Evolutionary conservation across 805 yeast species (phyloP).

Genomic region (Wickerhamomyces rabaulensis): DNA sequence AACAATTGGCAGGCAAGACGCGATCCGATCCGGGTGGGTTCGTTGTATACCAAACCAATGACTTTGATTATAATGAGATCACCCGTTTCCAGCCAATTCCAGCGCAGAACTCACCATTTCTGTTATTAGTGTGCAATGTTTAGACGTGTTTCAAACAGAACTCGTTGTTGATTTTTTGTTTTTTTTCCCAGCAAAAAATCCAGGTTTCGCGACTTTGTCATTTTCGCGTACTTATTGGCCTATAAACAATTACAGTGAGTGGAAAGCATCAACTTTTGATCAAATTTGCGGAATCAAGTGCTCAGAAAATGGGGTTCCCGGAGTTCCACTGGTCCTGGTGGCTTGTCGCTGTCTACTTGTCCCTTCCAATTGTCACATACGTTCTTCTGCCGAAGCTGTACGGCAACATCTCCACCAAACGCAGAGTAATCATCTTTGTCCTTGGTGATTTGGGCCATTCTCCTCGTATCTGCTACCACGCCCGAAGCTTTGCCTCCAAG

Average conservation of each 20-base stretch:
- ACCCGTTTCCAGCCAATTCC: not conserved
- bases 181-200: not conserved
- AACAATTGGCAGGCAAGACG: too few relatives aligned
- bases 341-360: conserved; percentile 40
- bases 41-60: not conserved
- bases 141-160: not conserved
- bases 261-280: not conserved
- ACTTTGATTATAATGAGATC: not conserved
- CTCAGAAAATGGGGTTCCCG: not conserved
- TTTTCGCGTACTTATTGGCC: too few relatives aligned
- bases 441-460: conserved; percentile 94
- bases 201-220: not conserved
- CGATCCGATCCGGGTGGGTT: not conserved
- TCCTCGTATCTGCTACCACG: conserved; percentile 92
- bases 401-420: conserved; percentile 33
- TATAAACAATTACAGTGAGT: too few relatives aligned
- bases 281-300: not conserved
- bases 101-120: not conserved
- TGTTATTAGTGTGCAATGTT: not conserved
- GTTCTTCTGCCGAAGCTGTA: conserved; percentile 29
- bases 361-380: conserved; percentile 31
- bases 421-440: conserved; percentile 71
- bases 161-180: not conserved
- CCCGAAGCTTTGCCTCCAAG: conserved; percentile 58
- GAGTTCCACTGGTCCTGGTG: conserved; percentile 35